Evolutionary conservation across 495 filamentous ascomycete species (phyloP), one percentile per base, ranked within the genome.

Genomic region (Daldinia bambusicola): DNA sequence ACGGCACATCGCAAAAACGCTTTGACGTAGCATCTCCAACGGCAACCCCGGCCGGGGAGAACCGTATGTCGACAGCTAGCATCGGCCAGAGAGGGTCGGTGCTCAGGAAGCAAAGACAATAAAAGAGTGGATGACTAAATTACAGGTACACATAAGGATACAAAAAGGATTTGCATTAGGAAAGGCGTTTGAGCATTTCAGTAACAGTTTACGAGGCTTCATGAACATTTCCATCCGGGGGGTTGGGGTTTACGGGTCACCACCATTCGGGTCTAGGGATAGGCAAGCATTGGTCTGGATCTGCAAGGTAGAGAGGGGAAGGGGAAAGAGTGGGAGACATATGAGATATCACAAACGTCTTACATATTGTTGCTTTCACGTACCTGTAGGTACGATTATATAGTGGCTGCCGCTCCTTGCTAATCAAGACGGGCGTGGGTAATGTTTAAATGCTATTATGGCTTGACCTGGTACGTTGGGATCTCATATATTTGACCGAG

Each of bases 341-440:
- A 45, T 53, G 18, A 66, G 68, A 71, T 71, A 71, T 63, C 68
- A 62, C 53, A 41, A 62, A 53, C 66, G 48, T 41, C 43, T 62
- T 62, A 71, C 58, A 63, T 16, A 18, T 40, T 34, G 18, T 66
- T 6, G 32, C 32, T 53, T 38, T 40, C 13, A 55, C 18, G 18
- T 48, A 48, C 18, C 43, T 26, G n/a, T 26, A 26, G 26, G 26
- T 26, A 26, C 26, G 9, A 36, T 48, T 22, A 9, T 22, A 48
- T 13, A 48, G 22, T 22, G 18, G 20, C 43, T 48, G 20, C 9
- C 43, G 20, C 9, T 48, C 43, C 20, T 20, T 48, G 43, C 4
- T 48, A 26, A 26, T 26, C 26, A 22, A 18, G 10, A 48, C 9
- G 18, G 9, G 16, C 18, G 18, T 48, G 20, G 18, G 9, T 36